These are phyloP conservation scores for Ocimum tenuiflorum DNA, from an alignment of 257 asterid species.

Conservation along the genomic window DNA sequence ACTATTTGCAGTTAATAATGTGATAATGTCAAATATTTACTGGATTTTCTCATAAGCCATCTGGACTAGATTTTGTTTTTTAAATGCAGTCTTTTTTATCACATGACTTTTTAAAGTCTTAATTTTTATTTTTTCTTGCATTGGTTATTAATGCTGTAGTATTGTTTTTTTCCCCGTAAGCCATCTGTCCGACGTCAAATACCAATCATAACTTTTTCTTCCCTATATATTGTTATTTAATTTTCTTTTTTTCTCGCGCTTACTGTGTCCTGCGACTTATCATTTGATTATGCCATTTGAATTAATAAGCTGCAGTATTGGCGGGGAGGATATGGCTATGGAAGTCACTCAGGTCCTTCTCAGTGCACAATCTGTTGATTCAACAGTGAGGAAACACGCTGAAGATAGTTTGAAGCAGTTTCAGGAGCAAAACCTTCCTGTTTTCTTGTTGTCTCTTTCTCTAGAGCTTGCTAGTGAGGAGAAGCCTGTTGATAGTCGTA, in stretches of 20 bases:
- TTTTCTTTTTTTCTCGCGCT: neutral
- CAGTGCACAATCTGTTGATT: slow-evolving; percentile 72
- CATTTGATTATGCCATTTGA: neutral
- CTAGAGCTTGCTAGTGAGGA: slow-evolving; percentile 72
- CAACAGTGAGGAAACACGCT: slow-evolving; percentile 62
- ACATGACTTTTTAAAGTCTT: neutral
- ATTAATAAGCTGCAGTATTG: neutral
- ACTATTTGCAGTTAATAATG: neutral
- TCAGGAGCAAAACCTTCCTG: slow-evolving; percentile 85
- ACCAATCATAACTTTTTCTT: neutral
- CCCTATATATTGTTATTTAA: neutral
- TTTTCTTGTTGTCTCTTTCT: slow-evolving; percentile 60
- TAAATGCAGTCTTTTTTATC: no score
- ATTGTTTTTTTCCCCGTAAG: neutral
- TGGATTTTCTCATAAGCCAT: no score
- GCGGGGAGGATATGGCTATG: slow-evolving; percentile 57
- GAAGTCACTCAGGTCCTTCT: slow-evolving; percentile 78
- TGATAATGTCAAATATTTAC: neutral
- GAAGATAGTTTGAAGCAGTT: slow-evolving; percentile 70
- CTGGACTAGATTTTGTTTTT: no score
- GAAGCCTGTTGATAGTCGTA: slow-evolving; percentile 80
- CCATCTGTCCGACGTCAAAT: neutral
- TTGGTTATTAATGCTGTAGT: neutral
- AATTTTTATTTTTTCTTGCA: neutral
- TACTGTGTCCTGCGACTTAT: neutral